Evolutionary conservation across 228 moss, liverwort and hornwort species (phyloP), one percentile per base, ranked within the genome.

Genomic region (Sphagnum fallax): DNA sequence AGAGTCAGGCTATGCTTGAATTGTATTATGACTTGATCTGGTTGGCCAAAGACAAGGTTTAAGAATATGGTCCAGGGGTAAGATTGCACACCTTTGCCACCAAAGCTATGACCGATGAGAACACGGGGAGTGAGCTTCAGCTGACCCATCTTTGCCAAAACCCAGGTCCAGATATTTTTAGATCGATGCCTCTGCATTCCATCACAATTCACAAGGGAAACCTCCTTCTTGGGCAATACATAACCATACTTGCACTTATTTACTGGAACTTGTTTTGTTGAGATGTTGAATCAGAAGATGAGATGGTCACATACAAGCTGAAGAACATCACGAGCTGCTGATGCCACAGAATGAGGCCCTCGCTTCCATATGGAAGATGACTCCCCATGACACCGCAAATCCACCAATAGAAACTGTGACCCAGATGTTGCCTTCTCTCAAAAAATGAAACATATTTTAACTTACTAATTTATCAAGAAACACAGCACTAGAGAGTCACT

Each of bases 101-200:
- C 97, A 77, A 97, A 97, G 69, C 93, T 97, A 73, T 97, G 97
- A 61, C 97, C 97, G 71, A 97, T 87, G 18, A 97, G 78, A 57
- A 97, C 78, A 62, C 97, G 91, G 62, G 97, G 97, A 65, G 93
- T 91, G 62, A 97, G 78, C 69, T 82, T 91, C 65, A 97, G 65
- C 63, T 97, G 91, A 53, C 91, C 97, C 73, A 93, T 90, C 92
- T 92, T 78, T 53, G 70, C 32, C 48, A 16, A 70, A 52, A 32
- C 32, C 32, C 32, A 32, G 32, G 32, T 32, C 32, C 32, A 32
- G 32, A 48, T 50, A 48, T 6, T 13, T 15, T 15, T 11, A 60
- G 15, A 60, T 60, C 4, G 59, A 32, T 32, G 32, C 32, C 32
- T 32, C 32, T 32, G 32, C 32, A 32, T 32, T 32, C 32, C 32